Evolutionary conservation across 441 rosid genomes (phyloP), one percentile per base, ranked within the genome.

Genomic region (Gossypium davidsonii): DNA sequence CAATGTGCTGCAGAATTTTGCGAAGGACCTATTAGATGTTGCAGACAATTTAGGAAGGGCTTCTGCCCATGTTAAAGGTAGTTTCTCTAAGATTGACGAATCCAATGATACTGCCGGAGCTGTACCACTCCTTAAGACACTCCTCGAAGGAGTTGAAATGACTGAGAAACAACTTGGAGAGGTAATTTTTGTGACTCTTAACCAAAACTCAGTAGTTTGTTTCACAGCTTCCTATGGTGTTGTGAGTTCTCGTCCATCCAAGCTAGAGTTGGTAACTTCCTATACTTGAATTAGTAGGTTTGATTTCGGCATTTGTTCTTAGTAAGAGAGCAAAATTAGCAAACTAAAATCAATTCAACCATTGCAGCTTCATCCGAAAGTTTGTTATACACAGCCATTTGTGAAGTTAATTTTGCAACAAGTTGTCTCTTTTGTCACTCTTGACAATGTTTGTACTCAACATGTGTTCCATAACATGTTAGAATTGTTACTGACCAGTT

Each of bases 111-210:
- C 87, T 14, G 63, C 78, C 21, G 94, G 90, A 70, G 94, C 93
- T 72, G 84, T 81, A 70, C 88, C 89, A n/a, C 83, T 92, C 46
- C 83, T 95, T 44, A 86, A 88, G 78, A 90, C 88, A 3, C 96
- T 95, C 71, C 81, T 93, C 46, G 96, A 90, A 79, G 98, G 99
- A 67, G 99, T 95, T 79, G 97, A 90, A 79, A 95, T 92, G 99
- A 95, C 99, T 12, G 97, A 95, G 82, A 95, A 92, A 79, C 97
- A 92, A 78, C 86, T 95, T 70, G 81, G 70, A n/a, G 93, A 88
- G 90, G 99, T 92, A 81, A 9, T 53, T 61, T 9, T 65, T 6
- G 6, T 67, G 51, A 25, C 31, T 48, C 62, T 14, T 5, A 34
- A 28, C 31, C 12, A 17, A 46, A 9, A 46, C 20, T 55, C 37